Evolutionary conservation across 805 yeast genomes (phyloP).

Genomic region (Ogataea nitratoaversa): DNA sequence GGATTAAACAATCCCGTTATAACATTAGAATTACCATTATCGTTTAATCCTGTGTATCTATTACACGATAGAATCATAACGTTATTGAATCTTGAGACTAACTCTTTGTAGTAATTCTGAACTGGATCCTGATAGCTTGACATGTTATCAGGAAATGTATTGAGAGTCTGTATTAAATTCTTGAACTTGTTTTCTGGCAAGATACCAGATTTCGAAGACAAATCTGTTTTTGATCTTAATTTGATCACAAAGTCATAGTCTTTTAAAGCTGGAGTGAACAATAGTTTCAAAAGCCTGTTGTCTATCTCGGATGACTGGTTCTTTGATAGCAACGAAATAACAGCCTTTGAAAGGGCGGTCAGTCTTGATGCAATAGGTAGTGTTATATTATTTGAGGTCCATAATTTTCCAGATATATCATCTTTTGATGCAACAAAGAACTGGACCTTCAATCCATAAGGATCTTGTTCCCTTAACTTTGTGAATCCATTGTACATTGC

Average conservation of each 20-base stretch:
- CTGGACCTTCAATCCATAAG: conserved; percentile 73
- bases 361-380: conserved; percentile 82
- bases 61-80: conserved; percentile 66
- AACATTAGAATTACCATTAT: conserved; percentile 47
- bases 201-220: conserved; percentile 52
- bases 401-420: conserved; percentile 82
- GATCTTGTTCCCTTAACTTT: conserved; percentile 72
- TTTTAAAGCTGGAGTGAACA: conserved; percentile 76
- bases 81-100: conserved; percentile 60
- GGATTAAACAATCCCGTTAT: conserved; percentile 84
- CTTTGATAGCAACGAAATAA: conserved; percentile 43
- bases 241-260: conserved; percentile 82
- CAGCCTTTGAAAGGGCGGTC: conserved; percentile 81
- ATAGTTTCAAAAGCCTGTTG: conserved; percentile 40
- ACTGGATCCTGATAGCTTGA: conserved; percentile 49
- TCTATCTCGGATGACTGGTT: conserved; percentile 34
- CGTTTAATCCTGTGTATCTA: conserved; percentile 48
- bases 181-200: conserved; percentile 52
- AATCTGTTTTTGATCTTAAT: conserved; percentile 37
- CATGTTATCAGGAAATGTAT: conserved; percentile 38
- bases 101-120: conserved; percentile 53
- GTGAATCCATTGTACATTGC: conserved; percentile 59
- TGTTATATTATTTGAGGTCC: conserved; percentile 45
- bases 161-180: conserved; percentile 43
- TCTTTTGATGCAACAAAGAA: conserved; percentile 78